A percentile compares a stretch with the other conserved stretches of the same genome.
Evolutionary conservation across 2,329 filamentous ascomycete genomes (phyloP).

Genomic region (Hysterium pulicare): DNA sequence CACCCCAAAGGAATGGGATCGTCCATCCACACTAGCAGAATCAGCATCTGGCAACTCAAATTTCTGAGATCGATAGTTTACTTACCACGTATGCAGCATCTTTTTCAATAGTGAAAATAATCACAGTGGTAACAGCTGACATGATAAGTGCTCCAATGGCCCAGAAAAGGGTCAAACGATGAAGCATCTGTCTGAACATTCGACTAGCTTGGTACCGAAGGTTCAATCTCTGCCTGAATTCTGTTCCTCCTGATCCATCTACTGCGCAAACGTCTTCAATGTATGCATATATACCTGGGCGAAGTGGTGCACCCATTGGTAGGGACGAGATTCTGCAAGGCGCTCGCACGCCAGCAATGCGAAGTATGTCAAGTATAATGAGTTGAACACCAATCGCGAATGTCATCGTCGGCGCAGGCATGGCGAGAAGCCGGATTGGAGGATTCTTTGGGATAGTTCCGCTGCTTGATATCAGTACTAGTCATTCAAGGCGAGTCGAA

Average conservation of each 20-base stretch:
- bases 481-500: background rate
- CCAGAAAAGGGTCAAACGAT: constrained; percentile 53
- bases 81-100: constrained; percentile 49
- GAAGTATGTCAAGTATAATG: constrained; percentile 48
- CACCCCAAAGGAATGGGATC: constrained; percentile 50
- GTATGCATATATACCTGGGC: constrained; percentile 53
- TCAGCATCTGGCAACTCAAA: background rate
- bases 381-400: constrained; percentile 53
- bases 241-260: constrained; percentile 52
- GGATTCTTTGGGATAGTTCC: constrained; percentile 47
- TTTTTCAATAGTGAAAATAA: constrained; percentile 47
- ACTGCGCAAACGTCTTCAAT: constrained; percentile 55
- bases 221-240: constrained; percentile 51
- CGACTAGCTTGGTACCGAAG: constrained; percentile 52
- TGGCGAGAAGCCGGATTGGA: constrained; percentile 52
- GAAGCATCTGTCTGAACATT: constrained; percentile 52
- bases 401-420: constrained; percentile 51
- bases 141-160: constrained; percentile 43
- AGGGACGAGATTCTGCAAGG: constrained; percentile 53
- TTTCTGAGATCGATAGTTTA: constrained; percentile 9
- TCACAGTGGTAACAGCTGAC: constrained; percentile 40
- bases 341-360: constrained; percentile 43
- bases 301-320: constrained; percentile 48
- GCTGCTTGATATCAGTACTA: constrained; percentile 22
- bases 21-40: constrained; percentile 43